These are phyloP conservation scores for Phellopilus nigrolimitatus DNA, from an alignment of 1,284 basidiomycete genomes.

Conservation along the genomic window DNA sequence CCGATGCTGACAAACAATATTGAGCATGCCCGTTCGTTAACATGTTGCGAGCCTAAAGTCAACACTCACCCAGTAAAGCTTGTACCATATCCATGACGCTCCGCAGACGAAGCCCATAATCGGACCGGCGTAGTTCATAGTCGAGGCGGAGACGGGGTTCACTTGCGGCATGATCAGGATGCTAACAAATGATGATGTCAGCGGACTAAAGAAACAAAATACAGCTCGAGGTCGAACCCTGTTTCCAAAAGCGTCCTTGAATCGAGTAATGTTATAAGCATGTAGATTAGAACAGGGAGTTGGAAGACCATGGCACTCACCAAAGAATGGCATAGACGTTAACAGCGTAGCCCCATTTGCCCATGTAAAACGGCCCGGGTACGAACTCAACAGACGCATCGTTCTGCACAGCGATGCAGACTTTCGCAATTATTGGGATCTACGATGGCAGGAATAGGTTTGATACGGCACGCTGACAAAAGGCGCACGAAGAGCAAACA, in stretches of 20 bases:
- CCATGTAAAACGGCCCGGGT: slow-evolving; percentile 24
- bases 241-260: slow-evolving; percentile 23
- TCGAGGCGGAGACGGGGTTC: slow-evolving; percentile 22
- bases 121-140: slow-evolving; percentile 26
- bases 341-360: slow-evolving; percentile 22
- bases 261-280: neutral
- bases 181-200: slow-evolving; percentile 5
- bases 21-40: too few species aligned
- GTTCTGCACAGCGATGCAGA: slow-evolving; percentile 18
- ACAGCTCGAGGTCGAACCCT: slow-evolving; percentile 22
- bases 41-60: neutral
- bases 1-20: slow-evolving; percentile 14
- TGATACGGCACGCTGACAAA: neutral
- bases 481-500: neutral
- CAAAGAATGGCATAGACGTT: slow-evolving; percentile 23
- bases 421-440: slow-evolving; percentile 23
- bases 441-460: slow-evolving; percentile 5
- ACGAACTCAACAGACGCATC: slow-evolving; percentile 16
- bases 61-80: slow-evolving; percentile 21
- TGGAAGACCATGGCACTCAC: slow-evolving; percentile 4
- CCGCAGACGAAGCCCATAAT: slow-evolving; percentile 23
- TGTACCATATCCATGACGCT: slow-evolving; percentile 24
- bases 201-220: neutral
- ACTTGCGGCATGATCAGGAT: slow-evolving; percentile 26
- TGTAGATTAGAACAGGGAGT: neutral